Evolutionary conservation across 2,329 filamentous ascomycete species (phyloP).

Genomic region (Clonostachys rhizophaga): DNA sequence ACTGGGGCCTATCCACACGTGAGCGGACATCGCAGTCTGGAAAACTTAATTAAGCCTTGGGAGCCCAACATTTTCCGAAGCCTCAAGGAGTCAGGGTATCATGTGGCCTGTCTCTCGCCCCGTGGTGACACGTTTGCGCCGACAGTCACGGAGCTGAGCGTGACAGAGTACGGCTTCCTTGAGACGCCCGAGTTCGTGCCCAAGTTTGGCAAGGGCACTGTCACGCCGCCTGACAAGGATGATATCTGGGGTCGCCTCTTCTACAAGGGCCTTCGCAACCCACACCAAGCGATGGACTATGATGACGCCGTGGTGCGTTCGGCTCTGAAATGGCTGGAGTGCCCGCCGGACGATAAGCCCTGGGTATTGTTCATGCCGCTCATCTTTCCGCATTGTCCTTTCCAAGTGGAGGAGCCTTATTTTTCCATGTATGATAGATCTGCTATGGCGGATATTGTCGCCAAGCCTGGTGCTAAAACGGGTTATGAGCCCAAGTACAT

Average conservation of each 20-base stretch:
- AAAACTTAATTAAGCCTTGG: conserved; percentile 42
- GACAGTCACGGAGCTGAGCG: conserved; percentile 33
- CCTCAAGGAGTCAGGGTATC: conserved; percentile 37
- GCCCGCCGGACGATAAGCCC: conserved; percentile 29
- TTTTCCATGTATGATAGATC: conserved; percentile 38
- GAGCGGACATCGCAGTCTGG: conserved; percentile 35
- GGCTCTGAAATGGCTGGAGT: conserved; percentile 35
- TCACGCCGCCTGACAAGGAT: conserved; percentile 13
- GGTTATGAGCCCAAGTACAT: conserved; percentile 37
- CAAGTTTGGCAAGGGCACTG: conserved; percentile 11
- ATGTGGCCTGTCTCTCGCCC: conserved; percentile 37
- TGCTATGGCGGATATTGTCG: conserved; percentile 10
- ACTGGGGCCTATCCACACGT: conserved; percentile 40
- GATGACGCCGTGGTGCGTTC: conserved; percentile 35
- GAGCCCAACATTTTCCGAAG: conserved; percentile 39
- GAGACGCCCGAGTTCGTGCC: conserved; percentile 26
- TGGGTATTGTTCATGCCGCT: conserved; percentile 37
- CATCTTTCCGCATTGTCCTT: conserved; percentile 37
- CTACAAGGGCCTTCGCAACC: conserved; percentile 32
- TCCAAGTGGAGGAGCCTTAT: conserved; percentile 40
- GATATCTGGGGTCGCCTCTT: conserved; percentile 31
- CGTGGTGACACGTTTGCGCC: conserved; percentile 35
- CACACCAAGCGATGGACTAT: conserved; percentile 31
- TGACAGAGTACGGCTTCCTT: conserved; percentile 37
- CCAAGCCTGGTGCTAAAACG: conserved; percentile 16